Percentiles rank a stretch among this genome's conserved stretches.
These are phyloP conservation scores for Erythrobasidium yunnanense DNA, from an alignment of 768 basidiomycete species.

Conservation along the genomic window DNA sequence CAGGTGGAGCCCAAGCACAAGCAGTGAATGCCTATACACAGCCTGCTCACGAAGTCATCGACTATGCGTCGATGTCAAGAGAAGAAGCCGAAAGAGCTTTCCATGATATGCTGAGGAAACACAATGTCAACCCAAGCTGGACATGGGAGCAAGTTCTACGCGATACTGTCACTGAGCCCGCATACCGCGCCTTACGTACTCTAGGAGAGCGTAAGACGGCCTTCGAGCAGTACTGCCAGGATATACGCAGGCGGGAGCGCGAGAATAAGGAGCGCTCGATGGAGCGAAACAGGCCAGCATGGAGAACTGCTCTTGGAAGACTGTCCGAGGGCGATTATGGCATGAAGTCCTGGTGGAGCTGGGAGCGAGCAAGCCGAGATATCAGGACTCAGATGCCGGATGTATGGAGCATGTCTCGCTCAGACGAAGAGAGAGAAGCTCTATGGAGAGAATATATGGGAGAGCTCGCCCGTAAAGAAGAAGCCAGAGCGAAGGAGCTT, in stretches of 20 bases:
- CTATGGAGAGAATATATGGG: constrained; percentile 86
- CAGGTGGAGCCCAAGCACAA: constrained; percentile 10
- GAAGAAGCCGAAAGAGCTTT: constrained; percentile 94
- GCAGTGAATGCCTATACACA: constrained; percentile 52
- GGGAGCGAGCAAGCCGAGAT: constrained; percentile 45
- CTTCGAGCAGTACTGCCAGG: constrained; percentile 85
- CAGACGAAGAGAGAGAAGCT: constrained; percentile 71
- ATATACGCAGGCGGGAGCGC: constrained; percentile 65
- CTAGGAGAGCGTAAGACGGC: constrained; percentile 87
- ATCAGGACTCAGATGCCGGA: constrained; percentile 60
- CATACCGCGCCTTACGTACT: constrained; percentile 86
- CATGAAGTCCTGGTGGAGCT: constrained; percentile 38
- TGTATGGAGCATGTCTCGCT: constrained; percentile 61
- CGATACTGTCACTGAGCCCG: constrained; percentile 91
- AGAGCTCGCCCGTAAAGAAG: constrained; percentile 76
- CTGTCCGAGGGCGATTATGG: constrained; percentile 20
- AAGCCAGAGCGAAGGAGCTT: constrained; percentile 51
- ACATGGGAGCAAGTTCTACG: constrained; percentile 99
- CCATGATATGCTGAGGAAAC: constrained; percentile 73
- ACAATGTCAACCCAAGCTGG: constrained; percentile 81
- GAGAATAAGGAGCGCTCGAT: constrained; percentile 75
- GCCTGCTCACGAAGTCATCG: constrained; percentile 77
- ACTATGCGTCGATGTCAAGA: constrained; percentile 45
- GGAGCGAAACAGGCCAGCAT: constrained; percentile 71
- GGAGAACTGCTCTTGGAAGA: constrained; percentile 48